Base-by-base conservation (phyloP, 2,329 filamentous ascomycete species). In the Catunica adiposa region DNA sequence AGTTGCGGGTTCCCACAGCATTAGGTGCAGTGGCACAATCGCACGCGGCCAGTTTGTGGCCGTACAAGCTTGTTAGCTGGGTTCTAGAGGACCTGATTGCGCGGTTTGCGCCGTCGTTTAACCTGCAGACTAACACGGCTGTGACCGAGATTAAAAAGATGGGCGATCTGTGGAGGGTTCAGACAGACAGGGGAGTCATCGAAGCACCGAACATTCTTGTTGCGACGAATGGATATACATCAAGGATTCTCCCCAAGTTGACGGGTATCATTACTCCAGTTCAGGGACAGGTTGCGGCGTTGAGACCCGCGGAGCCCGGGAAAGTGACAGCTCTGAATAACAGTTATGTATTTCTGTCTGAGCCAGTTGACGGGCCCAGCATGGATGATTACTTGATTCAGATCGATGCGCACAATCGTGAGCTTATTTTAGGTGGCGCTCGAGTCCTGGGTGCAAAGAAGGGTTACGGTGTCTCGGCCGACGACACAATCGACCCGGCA, bases 171-270 rank as follows among this genome's bases (percentile, higher is more conserved):
- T 89, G 84, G 79, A 71, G 73, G 0, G 69, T 88, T 0, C 71
- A 80, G 50, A 94, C 88, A 0, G 67, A 73, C 0, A 79, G 87
- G 22, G 89, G 88, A n/a, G 70, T 68, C 44, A 74, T 94, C 56
- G 65, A 65, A 0, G 73, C 87, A 1, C 69, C 71, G 11, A 74
- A 77, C 34, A 78, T 94, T 20, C 73, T 95, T 17, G 75, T 94
- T 15, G 84, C 86, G 3, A 90, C 84, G 0, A 95, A 95, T 64
- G 89, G 73, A 2, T 94, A 94, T 66, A 89, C 87, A 0, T 86
- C 86, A 1, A 75, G 82, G 59, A 73, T 95, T 3, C 69, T 90
- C 1, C 86, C 86, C 0, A 64, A 70, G 34, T 83, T 90, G 61
- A 72, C 77, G 7, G 78, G 82, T 60, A 73, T 89, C 7, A 84